Conservation (phyloP, 139 green algal genomes). For the Volvox reticuliferus region DNA sequence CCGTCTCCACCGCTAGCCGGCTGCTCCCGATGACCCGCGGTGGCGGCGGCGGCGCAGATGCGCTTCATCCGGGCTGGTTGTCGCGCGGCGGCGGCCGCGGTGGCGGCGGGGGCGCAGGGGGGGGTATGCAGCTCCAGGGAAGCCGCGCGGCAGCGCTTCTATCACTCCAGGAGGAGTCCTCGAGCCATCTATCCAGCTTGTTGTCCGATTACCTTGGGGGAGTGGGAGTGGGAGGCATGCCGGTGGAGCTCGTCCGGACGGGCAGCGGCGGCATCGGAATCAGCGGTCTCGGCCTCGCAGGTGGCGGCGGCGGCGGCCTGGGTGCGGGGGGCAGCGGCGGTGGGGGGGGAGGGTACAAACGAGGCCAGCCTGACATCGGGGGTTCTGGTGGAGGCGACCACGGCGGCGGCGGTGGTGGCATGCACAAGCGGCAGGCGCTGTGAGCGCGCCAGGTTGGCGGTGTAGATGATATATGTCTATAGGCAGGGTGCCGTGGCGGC, state of each 20-base stretch:
- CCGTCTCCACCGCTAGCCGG: neutral
- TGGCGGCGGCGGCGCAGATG: neutral
- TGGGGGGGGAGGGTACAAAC: slow-evolving; percentile 9
- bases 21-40: neutral
- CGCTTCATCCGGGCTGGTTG: neutral
- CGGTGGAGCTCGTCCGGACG: neutral
- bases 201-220: slow-evolving; percentile 11
- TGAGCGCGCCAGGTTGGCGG: neutral
- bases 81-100: neutral
- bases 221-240: neutral
- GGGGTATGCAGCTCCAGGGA: neutral
- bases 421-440: neutral
- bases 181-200: too few relatives aligned
- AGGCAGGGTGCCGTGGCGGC: too few relatives aligned
- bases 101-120: neutral
- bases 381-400: neutral
- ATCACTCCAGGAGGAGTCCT: neutral
- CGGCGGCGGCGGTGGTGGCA: neutral
- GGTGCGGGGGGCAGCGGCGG: neutral
- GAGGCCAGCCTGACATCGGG: neutral
- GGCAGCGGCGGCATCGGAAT: slow-evolving; percentile 18
- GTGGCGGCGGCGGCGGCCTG: neutral
- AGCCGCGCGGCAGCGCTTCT: neutral
- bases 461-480: too few relatives aligned
- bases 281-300: neutral